Base-by-base conservation (phyloP, 2,329 filamentous ascomycete species). In the Hyphodiscus sp. region DNA sequence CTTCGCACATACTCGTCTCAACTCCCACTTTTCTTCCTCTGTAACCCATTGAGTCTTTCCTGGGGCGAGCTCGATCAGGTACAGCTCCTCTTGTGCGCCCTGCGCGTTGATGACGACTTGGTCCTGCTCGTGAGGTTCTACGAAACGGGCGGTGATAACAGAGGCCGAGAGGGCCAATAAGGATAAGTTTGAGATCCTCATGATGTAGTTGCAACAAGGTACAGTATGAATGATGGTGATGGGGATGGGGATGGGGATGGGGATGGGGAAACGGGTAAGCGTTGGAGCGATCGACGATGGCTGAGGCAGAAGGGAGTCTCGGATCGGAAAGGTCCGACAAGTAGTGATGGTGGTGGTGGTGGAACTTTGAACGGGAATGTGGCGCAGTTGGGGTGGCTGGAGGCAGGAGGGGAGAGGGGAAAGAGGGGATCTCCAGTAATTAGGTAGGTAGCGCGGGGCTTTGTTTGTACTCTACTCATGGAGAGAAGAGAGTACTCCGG, bases 11-110 rank as follows among this genome's bases (percentile, higher is more conserved):
- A 95, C 91, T 62, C 90, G 79, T 66, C 87, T 85, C 59, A 97
- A 74, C 70, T 86, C 84, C 91, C 92, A 96, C 73, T 97, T 99
- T 74, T 96, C 85, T 38, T 96, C 89, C 65, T 97, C 92, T 0
- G 89, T 95, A 30, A 96, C 86, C 87, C 89, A 94, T 76, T 80
- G 76, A 20, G 85, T 91, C 68, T 92, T 79, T 52, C 88, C 90
- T 2, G 90, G 90, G n/a, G 82, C 80, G 23, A 94, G 77, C 74
- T 97, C 91, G 59, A 99, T 84, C 46, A 95, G 77, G 69, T 80
- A 94, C 62, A 77, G 76, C 64, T 86, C 80, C 41, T 65, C 57
- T 1, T 67, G 57, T 57, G 70, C 61, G 55, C 59, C 64, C 15
- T 65, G 49, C 18, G 66, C 58, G 20, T 68, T 71, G 53, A 82